phyloP scores from a whole-genome alignment of 116 monocot species.

The Cymodocea nodosa region DNA sequence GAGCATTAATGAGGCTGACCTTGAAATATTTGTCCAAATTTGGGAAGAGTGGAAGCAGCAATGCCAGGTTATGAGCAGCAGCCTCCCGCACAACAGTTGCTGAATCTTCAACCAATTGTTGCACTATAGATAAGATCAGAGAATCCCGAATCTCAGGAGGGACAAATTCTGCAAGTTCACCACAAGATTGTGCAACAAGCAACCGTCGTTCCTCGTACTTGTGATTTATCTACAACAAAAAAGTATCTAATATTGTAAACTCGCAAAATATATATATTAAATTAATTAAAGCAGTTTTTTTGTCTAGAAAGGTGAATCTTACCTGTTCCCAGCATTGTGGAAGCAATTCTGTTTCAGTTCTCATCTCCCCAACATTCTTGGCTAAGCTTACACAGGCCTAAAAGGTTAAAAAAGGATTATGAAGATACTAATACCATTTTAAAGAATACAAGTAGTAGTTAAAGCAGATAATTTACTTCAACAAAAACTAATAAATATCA shows the following conservation, averaged over 20 bases:
- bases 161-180: constrained; percentile 93
- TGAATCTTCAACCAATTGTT: constrained; percentile 92
- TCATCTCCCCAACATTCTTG: constrained; percentile 95
- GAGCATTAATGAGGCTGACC: constrained; percentile 95
- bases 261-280: not conserved
- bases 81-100: constrained; percentile 92
- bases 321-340: constrained; percentile 99
- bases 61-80: constrained; percentile 88
- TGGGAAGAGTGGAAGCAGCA: constrained; percentile 95
- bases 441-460: no score
- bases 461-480: not conserved
- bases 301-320: not conserved
- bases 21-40: constrained; percentile 99
- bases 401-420: not conserved
- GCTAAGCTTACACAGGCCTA: constrained; percentile 96
- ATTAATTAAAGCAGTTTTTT: not conserved
- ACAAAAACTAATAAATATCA: no score
- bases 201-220: constrained; percentile 94
- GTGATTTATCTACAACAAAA: constrained; percentile 70
- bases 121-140: constrained; percentile 92
- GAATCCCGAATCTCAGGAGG: constrained; percentile 97
- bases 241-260: not conserved
- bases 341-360: constrained; percentile 99
- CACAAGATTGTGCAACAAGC: constrained; percentile 97
- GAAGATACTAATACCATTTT: no score